Base-by-base conservation (phyloP, 2,329 filamentous ascomycete genomes). In the Arthroderma sp. region DNA sequence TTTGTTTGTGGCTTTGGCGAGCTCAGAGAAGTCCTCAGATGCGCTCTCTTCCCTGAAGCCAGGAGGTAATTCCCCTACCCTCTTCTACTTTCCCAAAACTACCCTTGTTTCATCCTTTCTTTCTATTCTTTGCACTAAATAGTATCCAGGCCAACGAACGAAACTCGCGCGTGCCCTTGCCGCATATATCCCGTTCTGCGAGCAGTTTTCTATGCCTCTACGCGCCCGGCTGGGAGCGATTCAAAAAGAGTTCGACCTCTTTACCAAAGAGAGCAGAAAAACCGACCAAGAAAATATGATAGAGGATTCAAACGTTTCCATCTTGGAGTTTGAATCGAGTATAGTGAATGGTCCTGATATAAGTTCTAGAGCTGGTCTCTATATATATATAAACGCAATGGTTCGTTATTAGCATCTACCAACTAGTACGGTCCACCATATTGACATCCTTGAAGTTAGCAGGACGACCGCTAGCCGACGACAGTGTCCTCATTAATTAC, bases 401-500 rank as follows among this genome's bases (percentile, higher is more conserved):
- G 83, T 91, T 68, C 52, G 77, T 59, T 47, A 27, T 34, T 10
- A 7, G 10, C 41, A 11, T 40, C 28, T 44, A 28, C n/a, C 15
- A 1, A 22, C 1, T 22, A 22, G 42, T 29, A 32, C 29, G 29
- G n/a, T 15, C 2, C 8, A 15, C 15, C 5, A 45, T 43, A 40
- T 63, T 72, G 50, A 73, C 45, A 28, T 44, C 32, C 22, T 43
- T 7, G 53, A 42, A 91, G 84, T 78, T 94, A 44, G 78, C 84
- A 49, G 85, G 81, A 30, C 77, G 86, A 30, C 88, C 89, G 0
- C 67, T 94, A 22, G 76, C 94, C 29, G 88, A 96, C 55, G 88
- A 96, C 55, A 70, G 72, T 43, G 74, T 76, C 28, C 71, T 96
- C 7, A 79, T 91, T 52, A 83, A 77, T 41, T 91, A 88, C 62